Conservation (phyloP, 1,284 basidiomycete genomes). For the Pseudozyma hubeiensis region DNA sequence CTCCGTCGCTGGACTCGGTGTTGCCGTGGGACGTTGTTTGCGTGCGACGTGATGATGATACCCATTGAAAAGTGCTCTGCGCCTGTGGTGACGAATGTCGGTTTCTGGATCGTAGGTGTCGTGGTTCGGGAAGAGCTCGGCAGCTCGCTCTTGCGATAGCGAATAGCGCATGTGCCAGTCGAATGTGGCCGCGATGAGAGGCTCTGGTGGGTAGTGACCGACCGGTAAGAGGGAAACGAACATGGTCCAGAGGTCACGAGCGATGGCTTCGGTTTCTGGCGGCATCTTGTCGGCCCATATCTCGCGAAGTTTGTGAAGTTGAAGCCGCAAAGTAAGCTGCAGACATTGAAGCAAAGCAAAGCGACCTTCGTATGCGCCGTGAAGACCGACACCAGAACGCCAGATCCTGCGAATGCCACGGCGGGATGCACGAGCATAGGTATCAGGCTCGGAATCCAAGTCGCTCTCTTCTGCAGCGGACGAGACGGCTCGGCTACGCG, state of each 20-base stretch:
- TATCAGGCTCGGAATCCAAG: slow-evolving; percentile 28
- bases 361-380: slow-evolving; percentile 37
- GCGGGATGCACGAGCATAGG: slow-evolving; percentile 23
- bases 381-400: slow-evolving; percentile 37
- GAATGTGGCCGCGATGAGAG: slow-evolving; percentile 47
- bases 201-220: slow-evolving; percentile 45
- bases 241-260: slow-evolving; percentile 61
- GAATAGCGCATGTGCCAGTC: slow-evolving; percentile 48
- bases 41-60: slow-evolving; percentile 28
- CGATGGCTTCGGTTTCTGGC: slow-evolving; percentile 48
- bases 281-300: slow-evolving; percentile 48
- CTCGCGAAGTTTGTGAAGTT: slow-evolving; percentile 46
- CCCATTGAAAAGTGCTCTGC: slow-evolving; percentile 35
- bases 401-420: slow-evolving; percentile 33
- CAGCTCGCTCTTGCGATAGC: slow-evolving; percentile 30
- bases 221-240: slow-evolving; percentile 45
- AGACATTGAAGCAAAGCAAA: slow-evolving; percentile 54
- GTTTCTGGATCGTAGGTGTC: slow-evolving; percentile 33
- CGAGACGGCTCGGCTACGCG: slow-evolving; percentile 32
- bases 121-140: slow-evolving; percentile 37
- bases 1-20: too few relatives aligned
- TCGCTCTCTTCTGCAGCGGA: slow-evolving; percentile 36
- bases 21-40: not conserved
- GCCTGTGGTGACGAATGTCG: slow-evolving; percentile 38
- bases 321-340: slow-evolving; percentile 57